Base-by-base conservation (phyloP, 2,329 filamentous ascomycete genomes). In the Paraphaeosphaeria sporulosa region DNA sequence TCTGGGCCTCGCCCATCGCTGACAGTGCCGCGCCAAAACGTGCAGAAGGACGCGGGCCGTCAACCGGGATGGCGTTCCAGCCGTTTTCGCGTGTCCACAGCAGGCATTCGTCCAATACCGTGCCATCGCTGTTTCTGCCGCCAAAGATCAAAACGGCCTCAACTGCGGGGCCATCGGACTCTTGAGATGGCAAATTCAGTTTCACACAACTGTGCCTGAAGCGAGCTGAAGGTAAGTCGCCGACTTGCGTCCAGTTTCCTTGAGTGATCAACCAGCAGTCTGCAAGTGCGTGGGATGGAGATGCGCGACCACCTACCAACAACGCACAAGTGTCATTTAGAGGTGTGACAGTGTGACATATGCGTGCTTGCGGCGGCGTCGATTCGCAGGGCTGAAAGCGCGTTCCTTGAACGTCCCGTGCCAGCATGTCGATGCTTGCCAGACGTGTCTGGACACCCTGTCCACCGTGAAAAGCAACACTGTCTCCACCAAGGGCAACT, bases 291-390 rank as follows among this genome's bases (percentile, higher is more conserved):
- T 83, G 84, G 13, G 88, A 83, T 4, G 94, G 93, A 8, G 92
- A 94, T n/a, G 85, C 83, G 60, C 94, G 86, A 5, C 94, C 94
- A 25, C 94, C 94, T 32, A 87, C 84, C 49, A 97, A 81, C 12
- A 97, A 77, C 60, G 84, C 84, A 17, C 86, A 85, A 23, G 78
- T 76, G 36, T 82, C 79, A 1, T 83, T 84, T 5, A 96, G 73
- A 51, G 87, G 82, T 21, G 90, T 94, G 21, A 93, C 81, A 0
- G 91, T 90, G 75, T 95, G 92, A 67, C 92, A 95, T 83, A 94
- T 89, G 47, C 81, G 70, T 40, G 79, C 74, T 59, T 69, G 61
- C 50, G 77, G 72, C 46, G 76, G 61, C 40, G 64, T 60, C 49
- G 52, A 58, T 51, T 55, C 89, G 62, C 57, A 65, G 49, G 63